Percentiles rank a stretch among this genome's conserved stretches.
Evolutionary conservation across 2,329 filamentous ascomycete species (phyloP).

Genomic region (Colletotrichum musicola): DNA sequence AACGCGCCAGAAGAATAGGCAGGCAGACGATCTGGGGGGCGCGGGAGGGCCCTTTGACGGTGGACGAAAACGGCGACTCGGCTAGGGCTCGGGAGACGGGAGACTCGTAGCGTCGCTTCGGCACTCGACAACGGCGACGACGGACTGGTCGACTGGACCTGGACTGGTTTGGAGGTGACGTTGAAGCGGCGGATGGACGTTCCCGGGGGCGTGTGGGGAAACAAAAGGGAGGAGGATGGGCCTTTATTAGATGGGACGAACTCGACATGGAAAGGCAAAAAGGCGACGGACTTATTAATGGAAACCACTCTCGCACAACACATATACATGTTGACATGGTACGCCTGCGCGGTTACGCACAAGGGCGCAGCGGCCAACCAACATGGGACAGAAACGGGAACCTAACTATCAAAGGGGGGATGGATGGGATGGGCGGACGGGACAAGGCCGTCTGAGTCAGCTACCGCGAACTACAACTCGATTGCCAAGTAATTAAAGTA

Average conservation of each 20-base stretch:
- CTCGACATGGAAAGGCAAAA: constrained; percentile 10
- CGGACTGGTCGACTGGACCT: background rate
- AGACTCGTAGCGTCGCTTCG: no score
- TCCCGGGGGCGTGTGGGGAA: constrained; percentile 14
- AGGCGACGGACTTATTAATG: background rate
- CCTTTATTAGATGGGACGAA: constrained; percentile 25
- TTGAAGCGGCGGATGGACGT: background rate
- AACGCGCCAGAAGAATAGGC: background rate
- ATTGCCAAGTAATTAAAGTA: no score
- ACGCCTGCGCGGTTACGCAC: background rate
- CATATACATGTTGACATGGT: no score
- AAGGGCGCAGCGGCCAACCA: background rate
- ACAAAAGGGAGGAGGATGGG: constrained; percentile 5
- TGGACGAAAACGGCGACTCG: constrained; percentile 17
- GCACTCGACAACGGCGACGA: background rate
- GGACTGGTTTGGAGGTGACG: background rate
- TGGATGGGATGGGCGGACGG: background rate
- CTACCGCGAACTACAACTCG: background rate
- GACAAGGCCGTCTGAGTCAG: constrained; percentile 30
- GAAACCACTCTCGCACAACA: no score
- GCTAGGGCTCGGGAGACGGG: no score
- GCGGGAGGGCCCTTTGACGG: no score
- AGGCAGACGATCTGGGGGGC: background rate
- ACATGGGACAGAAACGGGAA: background rate
- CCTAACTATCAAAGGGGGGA: constrained; percentile 8